Conservation (phyloP, 2,329 filamentous ascomycete genomes). For the Hypoxylon sp. region DNA sequence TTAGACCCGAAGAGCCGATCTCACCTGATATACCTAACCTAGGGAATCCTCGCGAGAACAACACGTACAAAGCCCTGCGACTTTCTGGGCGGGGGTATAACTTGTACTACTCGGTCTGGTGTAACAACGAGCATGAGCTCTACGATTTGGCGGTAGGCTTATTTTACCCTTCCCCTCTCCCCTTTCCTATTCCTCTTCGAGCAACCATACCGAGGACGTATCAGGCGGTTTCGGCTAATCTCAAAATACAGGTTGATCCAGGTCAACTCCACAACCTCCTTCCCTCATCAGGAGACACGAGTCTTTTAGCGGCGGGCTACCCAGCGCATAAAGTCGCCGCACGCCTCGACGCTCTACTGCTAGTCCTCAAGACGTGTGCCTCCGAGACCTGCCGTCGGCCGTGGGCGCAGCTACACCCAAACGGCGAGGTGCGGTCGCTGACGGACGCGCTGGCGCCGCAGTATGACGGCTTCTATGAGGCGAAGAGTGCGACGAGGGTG, state of each 20-base stretch:
- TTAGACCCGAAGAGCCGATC: background rate
- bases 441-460: constrained; percentile 59
- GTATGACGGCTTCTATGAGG: constrained; percentile 62
- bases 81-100: constrained; percentile 64
- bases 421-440: constrained; percentile 59
- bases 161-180: background rate
- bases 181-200: background rate
- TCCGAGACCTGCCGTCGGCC: constrained; percentile 60
- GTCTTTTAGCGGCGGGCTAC: constrained; percentile 19
- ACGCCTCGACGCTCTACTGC: constrained; percentile 64
- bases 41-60: constrained; percentile 51
- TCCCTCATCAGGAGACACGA: constrained; percentile 46
- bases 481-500: constrained; percentile 56
- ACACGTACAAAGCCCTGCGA: constrained; percentile 70
- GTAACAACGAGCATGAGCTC: constrained; percentile 70
- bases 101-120: constrained; percentile 69
- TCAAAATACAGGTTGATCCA: constrained; percentile 54
- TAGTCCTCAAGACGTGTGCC: constrained; percentile 66
- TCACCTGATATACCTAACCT: too few relatives aligned
- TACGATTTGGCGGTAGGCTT: constrained; percentile 66
- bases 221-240: constrained; percentile 58
- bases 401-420: constrained; percentile 64
- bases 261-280: constrained; percentile 58
- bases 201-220: background rate
- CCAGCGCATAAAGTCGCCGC: constrained; percentile 54